Evolutionary conservation across 495 filamentous ascomycete genomes (phyloP).

Genomic region (Penicillium manginii): DNA sequence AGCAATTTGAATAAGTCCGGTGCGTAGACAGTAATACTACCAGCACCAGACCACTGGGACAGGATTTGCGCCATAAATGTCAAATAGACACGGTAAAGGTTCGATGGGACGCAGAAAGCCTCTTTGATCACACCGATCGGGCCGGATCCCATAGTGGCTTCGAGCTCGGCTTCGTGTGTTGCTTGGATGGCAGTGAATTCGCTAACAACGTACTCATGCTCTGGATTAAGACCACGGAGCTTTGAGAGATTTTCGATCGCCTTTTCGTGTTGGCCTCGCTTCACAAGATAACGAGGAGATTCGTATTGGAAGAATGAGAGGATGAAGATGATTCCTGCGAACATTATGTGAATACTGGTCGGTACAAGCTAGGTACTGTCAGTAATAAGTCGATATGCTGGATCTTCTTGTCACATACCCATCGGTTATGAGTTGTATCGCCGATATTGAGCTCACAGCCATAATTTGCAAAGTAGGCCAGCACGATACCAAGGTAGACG

Average conservation of each 20-base stretch:
- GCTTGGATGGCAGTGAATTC: slow-evolving; percentile 67
- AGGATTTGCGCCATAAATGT: slow-evolving; percentile 62
- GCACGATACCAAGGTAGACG: slow-evolving; percentile 49
- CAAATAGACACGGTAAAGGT: slow-evolving; percentile 67
- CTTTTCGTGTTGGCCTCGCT: slow-evolving; percentile 55
- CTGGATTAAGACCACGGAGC: slow-evolving; percentile 44
- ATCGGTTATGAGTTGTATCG: slow-evolving; percentile 59
- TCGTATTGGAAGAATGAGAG: slow-evolving; percentile 68
- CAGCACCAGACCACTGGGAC: slow-evolving; percentile 70
- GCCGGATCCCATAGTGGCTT: slow-evolving; percentile 60
- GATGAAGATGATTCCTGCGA: slow-evolving; percentile 67
- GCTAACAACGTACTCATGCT: slow-evolving; percentile 51
- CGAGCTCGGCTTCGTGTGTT: slow-evolving; percentile 70
- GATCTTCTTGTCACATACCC: slow-evolving; percentile 41
- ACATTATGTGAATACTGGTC: slow-evolving; percentile 72
- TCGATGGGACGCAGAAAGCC: slow-evolving; percentile 61
- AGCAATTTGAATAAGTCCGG: slow-evolving; percentile 68
- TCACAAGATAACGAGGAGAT: slow-evolving; percentile 65
- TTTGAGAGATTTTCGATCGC: slow-evolving; percentile 49
- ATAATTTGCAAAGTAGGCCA: slow-evolving; percentile 57
- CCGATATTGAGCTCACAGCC: slow-evolving; percentile 61
- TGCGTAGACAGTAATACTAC: slow-evolving; percentile 68
- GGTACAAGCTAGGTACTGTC: slow-evolving; percentile 55
- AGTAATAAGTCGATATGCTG: neutral
- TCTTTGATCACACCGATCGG: slow-evolving; percentile 61